phyloP scores from a whole-genome alignment of 352 stramenopile genomes.

The Pythium folliculosum region DNA sequence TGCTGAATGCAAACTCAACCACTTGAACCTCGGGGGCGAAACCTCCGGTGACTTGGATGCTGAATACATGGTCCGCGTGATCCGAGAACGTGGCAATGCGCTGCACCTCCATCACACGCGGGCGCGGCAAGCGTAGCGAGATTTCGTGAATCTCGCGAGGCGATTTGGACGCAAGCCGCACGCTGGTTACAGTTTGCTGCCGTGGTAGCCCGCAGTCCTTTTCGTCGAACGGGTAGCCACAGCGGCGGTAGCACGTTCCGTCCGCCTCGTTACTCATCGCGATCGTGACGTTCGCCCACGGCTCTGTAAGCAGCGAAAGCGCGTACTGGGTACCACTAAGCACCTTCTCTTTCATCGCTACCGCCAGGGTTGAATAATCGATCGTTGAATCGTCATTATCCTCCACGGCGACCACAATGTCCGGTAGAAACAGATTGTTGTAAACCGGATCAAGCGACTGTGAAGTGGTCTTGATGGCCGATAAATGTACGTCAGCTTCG shows the following conservation, averaged over 20 bases:
- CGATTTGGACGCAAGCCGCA: slow-evolving; percentile 58
- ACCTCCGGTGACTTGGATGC: slow-evolving; percentile 44
- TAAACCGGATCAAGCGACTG: slow-evolving; percentile 60
- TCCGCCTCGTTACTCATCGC: slow-evolving; percentile 78
- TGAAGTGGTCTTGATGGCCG: slow-evolving; percentile 48
- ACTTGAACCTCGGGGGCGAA: slow-evolving; percentile 47
- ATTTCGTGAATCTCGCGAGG: slow-evolving; percentile 69
- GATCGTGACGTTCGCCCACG: slow-evolving; percentile 72
- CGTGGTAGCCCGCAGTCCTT: slow-evolving; percentile 56
- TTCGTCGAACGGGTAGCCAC: slow-evolving; percentile 63
- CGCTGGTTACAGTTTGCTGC: slow-evolving; percentile 63
- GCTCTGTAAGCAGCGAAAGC: slow-evolving; percentile 55
- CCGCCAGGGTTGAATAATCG: slow-evolving; percentile 45
- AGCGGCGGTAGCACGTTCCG: slow-evolving; percentile 63
- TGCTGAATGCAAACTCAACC: slow-evolving; percentile 52
- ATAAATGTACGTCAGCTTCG: slow-evolving; percentile 62
- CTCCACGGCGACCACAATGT: slow-evolving; percentile 67
- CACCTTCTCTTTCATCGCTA: slow-evolving; percentile 44
- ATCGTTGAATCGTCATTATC: slow-evolving; percentile 65
- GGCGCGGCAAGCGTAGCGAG: slow-evolving; percentile 34
- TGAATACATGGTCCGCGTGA: slow-evolving; percentile 60
- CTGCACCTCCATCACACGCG: slow-evolving; percentile 65
- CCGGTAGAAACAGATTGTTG: slow-evolving; percentile 50
- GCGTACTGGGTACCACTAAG: slow-evolving; percentile 36
- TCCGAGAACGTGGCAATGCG: slow-evolving; percentile 54